Evolutionary conservation across 169 alveolate genomes (phyloP).

Genomic region (Plasmodium ovale): DNA sequence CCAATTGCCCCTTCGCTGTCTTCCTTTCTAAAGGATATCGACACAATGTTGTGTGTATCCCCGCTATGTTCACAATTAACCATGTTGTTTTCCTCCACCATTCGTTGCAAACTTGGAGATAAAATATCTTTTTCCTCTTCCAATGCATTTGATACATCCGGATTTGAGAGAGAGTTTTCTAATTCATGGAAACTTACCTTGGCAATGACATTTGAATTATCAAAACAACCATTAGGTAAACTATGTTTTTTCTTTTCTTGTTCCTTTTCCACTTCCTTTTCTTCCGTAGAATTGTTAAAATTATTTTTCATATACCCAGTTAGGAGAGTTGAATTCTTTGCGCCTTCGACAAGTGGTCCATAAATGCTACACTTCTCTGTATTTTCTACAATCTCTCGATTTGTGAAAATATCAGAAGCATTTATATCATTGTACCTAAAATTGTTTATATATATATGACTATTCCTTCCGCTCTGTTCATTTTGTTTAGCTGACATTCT

Average conservation of each 20-base stretch:
- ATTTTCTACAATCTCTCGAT: not conserved
- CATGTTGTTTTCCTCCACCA: too few relatives aligned
- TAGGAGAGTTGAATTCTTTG: conserved; percentile 17
- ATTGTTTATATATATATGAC: not conserved
- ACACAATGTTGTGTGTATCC: too few relatives aligned
- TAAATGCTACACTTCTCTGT: conserved; percentile 24
- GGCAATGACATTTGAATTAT: not conserved
- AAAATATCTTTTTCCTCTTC: too few relatives aligned
- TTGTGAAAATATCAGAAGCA: not conserved
- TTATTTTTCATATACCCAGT: conserved; percentile 50
- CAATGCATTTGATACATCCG: too few relatives aligned
- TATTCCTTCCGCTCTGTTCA: not conserved
- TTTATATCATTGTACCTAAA: not conserved
- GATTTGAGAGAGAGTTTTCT: too few relatives aligned
- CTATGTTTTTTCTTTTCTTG: not conserved
- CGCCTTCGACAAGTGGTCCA: conserved; percentile 38
- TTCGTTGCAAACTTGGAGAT: too few relatives aligned
- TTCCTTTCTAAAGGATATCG: too few relatives aligned
- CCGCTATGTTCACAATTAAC: too few relatives aligned
- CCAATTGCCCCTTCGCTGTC: too few relatives aligned
- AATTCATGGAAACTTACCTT: not conserved
- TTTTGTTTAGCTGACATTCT: not conserved
- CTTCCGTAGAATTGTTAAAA: conserved; percentile 23
- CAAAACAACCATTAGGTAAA: not conserved
- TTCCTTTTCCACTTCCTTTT: conserved; percentile 17